phyloP scores from a whole-genome alignment of 2,329 filamentous ascomycete genomes.

The Clonostachys rosea region DNA sequence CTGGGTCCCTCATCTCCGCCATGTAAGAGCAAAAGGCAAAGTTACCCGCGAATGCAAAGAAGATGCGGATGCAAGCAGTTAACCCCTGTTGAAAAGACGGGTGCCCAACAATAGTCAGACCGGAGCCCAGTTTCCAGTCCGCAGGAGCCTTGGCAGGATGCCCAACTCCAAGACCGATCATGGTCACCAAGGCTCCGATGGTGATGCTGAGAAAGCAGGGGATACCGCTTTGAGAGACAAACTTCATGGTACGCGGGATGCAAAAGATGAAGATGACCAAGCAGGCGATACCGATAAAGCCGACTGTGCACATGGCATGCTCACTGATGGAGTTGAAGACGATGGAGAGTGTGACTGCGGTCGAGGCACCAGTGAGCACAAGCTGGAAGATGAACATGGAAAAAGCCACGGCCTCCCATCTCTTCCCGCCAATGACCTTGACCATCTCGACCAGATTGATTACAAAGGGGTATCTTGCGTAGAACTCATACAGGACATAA shows the following conservation, averaged over 20 bases:
- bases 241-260: slow-evolving; percentile 60
- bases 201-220: slow-evolving; percentile 22
- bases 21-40: slow-evolving; percentile 27
- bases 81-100: slow-evolving; percentile 22
- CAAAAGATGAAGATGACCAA: slow-evolving; percentile 60
- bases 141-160: slow-evolving; percentile 17
- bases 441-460: slow-evolving; percentile 69
- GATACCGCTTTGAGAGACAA: slow-evolving; percentile 20
- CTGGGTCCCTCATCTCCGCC: slow-evolving; percentile 23
- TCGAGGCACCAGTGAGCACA: slow-evolving; percentile 64
- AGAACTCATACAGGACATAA: slow-evolving; percentile 55
- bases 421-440: slow-evolving; percentile 37
- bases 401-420: slow-evolving; percentile 21
- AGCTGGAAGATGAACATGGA: slow-evolving; percentile 69
- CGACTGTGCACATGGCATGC: slow-evolving; percentile 60
- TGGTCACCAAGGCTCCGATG: slow-evolving; percentile 25
- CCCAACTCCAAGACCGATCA: slow-evolving; percentile 22
- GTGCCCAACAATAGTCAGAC: slow-evolving; percentile 16
- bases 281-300: slow-evolving; percentile 61
- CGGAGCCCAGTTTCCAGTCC: slow-evolving; percentile 12
- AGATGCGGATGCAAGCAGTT: slow-evolving; percentile 23
- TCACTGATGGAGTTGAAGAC: slow-evolving; percentile 65
- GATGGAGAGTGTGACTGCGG: slow-evolving; percentile 61
- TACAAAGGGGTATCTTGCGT: slow-evolving; percentile 61
- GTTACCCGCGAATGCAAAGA: slow-evolving; percentile 28